These are phyloP conservation scores for Aplosporella prunicola DNA, from an alignment of 2,329 filamentous ascomycete species.

Conservation along the genomic window DNA sequence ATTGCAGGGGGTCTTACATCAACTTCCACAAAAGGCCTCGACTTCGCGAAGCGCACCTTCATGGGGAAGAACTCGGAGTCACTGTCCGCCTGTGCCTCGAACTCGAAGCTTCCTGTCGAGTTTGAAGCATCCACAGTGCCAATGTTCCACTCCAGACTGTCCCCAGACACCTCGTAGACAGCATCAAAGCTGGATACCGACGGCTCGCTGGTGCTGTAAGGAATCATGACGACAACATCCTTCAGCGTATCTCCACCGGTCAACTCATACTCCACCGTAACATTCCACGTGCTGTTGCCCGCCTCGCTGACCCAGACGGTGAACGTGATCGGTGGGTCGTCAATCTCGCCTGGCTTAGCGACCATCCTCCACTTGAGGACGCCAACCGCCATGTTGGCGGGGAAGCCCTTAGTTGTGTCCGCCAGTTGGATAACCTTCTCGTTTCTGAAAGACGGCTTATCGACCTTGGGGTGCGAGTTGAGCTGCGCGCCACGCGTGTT, in stretches of 20 bases:
- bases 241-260: constrained; percentile 68
- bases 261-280: constrained; percentile 94
- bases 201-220: constrained; percentile 76
- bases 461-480: constrained; percentile 92
- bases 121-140: constrained; percentile 78
- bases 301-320: constrained; percentile 96
- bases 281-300: constrained; percentile 66
- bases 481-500: constrained; percentile 80
- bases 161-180: constrained; percentile 84
- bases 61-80: constrained; percentile 98
- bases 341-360: constrained; percentile 69
- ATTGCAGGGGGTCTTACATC: constrained; percentile 55
- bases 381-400: constrained; percentile 84
- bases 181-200: constrained; percentile 88
- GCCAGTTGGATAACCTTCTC: constrained; percentile 81
- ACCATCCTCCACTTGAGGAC: constrained; percentile 88
- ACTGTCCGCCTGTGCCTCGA: constrained; percentile 77
- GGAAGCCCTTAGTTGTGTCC: constrained; percentile 81
- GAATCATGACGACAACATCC: constrained; percentile 81
- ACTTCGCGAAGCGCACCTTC: constrained; percentile 81
- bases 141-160: constrained; percentile 89
- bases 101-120: constrained; percentile 81
- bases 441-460: constrained; percentile 76
- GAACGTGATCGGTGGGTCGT: constrained; percentile 84
- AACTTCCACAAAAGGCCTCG: constrained; percentile 78